Base-by-base conservation (phyloP, 2,329 filamentous ascomycete species). In the Cadophora sp. region DNA sequence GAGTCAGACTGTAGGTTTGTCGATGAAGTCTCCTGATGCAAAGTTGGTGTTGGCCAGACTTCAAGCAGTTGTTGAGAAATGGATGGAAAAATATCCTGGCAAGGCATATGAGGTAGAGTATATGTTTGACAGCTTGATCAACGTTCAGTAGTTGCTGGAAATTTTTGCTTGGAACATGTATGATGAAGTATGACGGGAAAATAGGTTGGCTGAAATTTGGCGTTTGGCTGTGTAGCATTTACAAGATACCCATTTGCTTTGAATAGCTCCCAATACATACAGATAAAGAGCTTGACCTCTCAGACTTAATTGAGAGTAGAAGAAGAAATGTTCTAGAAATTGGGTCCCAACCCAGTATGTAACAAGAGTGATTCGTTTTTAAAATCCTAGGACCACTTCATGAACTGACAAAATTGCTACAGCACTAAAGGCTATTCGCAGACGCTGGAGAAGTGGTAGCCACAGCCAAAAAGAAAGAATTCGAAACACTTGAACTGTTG, bases 171-270 rank as follows among this genome's bases (percentile, higher is more conserved):
- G 26, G 27, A 16, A 31, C 34, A 14, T 66, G 26, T 22, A 29
- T 59, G 8, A 51, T 19, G 50, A 34, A 34, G 48, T 51, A 24
- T 40, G 9, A 31, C n/a, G 51, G 26, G 27, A 7, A 66, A 48
- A 46, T 46, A 61, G 50, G 40, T 34, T 60, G 60, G 56, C 31
- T 66, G 40, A 16, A 43, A 43, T 16, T 60, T 71, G 66, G 70
- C 58, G 66, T 72, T 69, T 63, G 14, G 60, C 65, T 72, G 66
- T 65, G 63, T 60, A 66, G 67, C 56, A 66, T 70, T 70, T 72
- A 64, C 48, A 64, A 66, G 71, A 75, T 74, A 74, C 71, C 73
- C 72, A 72, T 71, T 72, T 74, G 73, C 73, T 68, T 70, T 69
- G 34, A 1, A 48, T 48, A 48, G n/a, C 43, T 43, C 14, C n/a